Base-by-base conservation (phyloP, 2,329 filamentous ascomycete genomes). In the Ceratocystis variospora region DNA sequence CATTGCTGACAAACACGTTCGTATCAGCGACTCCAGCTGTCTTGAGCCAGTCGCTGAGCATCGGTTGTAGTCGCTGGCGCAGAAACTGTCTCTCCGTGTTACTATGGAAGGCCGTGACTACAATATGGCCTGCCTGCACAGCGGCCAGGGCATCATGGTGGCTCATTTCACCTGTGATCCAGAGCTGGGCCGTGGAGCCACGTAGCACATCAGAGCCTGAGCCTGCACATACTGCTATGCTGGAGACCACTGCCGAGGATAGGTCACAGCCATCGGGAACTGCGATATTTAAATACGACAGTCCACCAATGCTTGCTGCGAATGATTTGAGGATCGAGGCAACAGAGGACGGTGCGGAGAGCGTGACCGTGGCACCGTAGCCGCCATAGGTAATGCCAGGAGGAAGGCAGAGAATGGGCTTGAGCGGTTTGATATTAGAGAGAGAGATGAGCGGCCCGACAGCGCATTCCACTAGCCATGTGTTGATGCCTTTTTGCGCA, bases 391-490 rank as follows among this genome's bases (percentile, higher is more conserved):
- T 73, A 70, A 80, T 77, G 7, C 75, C 77, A 10, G 75, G 72
- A 0, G 80, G 78, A 2, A 77, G 73, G 2, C 74, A 71, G 50
- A 73, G 69, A 69, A 80, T 78, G 17, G 79, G 79, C 69, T 79
- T 76, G 50, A 79, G 33, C 77, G 77, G 61, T 73, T 71, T 44
- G 73, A 74, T 55, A n/a, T 48, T 28, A 2, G 62, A 25, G 25
- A 37, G 37, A 6, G 59, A 45, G 2, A 33, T n/a, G 68, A 73
- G 74, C 62, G 72, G 71, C 8, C 84, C 86, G 1, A 87, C 86
- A 22, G 96, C 84, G 62, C 95, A 87, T 72, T 95, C 88, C 68
- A 90, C 90, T 8, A 99, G 85, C 93, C 93, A 99, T 74, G 96
- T 90, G 73, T 92, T 95, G 71, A 99, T 83, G 3, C 94, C 94